Conservation (phyloP, 495 filamentous ascomycete species). For the Aspergillus bridgeri region DNA sequence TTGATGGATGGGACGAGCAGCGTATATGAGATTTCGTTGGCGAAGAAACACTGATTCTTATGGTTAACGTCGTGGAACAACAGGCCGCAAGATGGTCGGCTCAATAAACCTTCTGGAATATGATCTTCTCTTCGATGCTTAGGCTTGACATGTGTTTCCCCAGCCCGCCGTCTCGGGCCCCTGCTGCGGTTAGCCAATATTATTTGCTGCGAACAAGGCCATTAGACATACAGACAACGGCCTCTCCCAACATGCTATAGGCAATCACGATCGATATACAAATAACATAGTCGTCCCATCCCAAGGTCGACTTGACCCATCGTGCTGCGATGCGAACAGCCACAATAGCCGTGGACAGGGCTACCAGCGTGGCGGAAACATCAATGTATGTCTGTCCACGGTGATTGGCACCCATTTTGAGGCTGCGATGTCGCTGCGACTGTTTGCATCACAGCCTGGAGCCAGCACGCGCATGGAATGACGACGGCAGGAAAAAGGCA, state of each 20-base stretch:
- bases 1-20: constrained; percentile 6
- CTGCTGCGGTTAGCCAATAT: background rate
- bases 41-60: constrained; percentile 1
- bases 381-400: background rate
- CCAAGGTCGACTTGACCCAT: background rate
- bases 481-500: too few relatives aligned
- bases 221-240: background rate
- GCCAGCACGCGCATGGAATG: background rate
- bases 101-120: background rate
- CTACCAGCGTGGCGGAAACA: background rate
- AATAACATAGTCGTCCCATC: constrained; percentile 2
- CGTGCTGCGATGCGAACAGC: background rate
- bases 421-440: background rate
- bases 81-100: background rate
- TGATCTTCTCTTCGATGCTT: background rate
- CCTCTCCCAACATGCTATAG: constrained; percentile 1
- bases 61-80: background rate
- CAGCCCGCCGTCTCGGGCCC: constrained; percentile 4
- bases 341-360: background rate
- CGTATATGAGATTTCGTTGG: constrained; percentile 1
- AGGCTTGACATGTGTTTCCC: background rate
- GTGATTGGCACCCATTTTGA: background rate
- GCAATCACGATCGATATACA: constrained; percentile 1
- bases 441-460: background rate
- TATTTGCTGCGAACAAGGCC: too few relatives aligned